These are phyloP conservation scores for Anthoceros angustus DNA, from an alignment of 225 moss, liverwort and hornwort species.

Conservation along the genomic window DNA sequence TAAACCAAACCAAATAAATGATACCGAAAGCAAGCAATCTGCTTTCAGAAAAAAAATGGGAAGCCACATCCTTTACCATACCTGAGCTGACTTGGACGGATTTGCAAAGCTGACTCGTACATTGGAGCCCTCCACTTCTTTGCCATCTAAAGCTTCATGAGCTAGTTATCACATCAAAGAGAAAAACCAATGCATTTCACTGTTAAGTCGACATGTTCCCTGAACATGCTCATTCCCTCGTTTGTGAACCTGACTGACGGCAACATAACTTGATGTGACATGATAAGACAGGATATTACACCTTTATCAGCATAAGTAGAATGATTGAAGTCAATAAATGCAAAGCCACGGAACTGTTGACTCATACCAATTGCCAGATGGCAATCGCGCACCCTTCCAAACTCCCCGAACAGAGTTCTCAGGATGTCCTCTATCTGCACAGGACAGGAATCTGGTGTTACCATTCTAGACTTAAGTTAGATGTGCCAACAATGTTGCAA, in stretches of 20 bases:
- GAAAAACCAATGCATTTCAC: neutral
- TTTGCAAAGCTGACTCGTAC: constrained; percentile 40
- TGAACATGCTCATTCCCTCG: neutral
- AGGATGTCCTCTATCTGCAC: constrained; percentile 26
- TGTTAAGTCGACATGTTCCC: neutral
- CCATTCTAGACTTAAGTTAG: neutral
- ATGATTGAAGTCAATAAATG: constrained; percentile 30
- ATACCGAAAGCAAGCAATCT: neutral
- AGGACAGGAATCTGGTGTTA: neutral
- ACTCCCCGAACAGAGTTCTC: constrained; percentile 22
- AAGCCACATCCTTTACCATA: neutral
- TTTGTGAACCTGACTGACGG: neutral
- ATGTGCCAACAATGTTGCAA: neutral
- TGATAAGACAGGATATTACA: constrained; percentile 7
- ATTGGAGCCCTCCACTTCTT: constrained; percentile 29
- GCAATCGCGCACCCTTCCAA: constrained; percentile 33
- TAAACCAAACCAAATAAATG: neutral
- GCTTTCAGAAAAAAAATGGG: neutral
- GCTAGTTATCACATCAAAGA: constrained; percentile 13
- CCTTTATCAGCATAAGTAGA: constrained; percentile 32
- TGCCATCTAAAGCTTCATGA: constrained; percentile 37
- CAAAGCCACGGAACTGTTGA: constrained; percentile 35
- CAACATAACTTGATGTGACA: neutral
- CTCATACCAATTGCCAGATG: constrained; percentile 34
- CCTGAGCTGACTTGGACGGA: constrained; percentile 39